These are phyloP conservation scores for Ambrosia hybrid DNA, from an alignment of 140 eudicot species.

Conservation along the genomic window DNA sequence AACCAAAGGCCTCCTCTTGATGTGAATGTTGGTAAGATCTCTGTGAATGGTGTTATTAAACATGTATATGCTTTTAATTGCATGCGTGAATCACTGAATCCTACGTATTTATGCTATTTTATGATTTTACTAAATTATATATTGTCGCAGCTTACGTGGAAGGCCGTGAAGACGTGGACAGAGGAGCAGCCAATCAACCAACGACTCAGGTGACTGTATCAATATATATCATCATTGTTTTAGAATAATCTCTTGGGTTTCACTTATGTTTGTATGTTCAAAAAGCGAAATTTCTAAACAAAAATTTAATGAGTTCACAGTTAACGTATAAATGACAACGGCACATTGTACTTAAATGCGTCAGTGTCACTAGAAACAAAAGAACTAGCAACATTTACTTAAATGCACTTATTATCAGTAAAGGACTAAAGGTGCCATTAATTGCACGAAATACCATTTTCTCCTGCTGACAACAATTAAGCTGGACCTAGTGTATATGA, in stretches of 20 bases:
- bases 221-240: background rate
- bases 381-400: background rate
- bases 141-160: conserved; percentile 57
- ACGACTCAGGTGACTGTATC: conserved; percentile 49
- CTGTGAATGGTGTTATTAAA: background rate
- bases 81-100: background rate
- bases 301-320: background rate
- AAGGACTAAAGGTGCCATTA: background rate
- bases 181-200: conserved; percentile 58
- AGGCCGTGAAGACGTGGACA: conserved; percentile 64
- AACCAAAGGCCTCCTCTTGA: conserved; percentile 73
- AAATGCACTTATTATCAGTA: background rate
- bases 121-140: background rate
- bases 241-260: background rate
- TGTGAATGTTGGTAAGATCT: conserved; percentile 72
- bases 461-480: background rate
- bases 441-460: background rate
- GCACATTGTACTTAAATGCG: background rate
- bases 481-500: background rate
- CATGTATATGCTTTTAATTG: background rate
- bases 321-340: background rate
- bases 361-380: background rate
- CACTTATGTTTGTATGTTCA: background rate
- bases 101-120: conserved; percentile 9
- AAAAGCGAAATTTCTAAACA: background rate